Evolutionary conservation across 495 filamentous ascomycete genomes (phyloP).

Genomic region (Neurospora sp.): DNA sequence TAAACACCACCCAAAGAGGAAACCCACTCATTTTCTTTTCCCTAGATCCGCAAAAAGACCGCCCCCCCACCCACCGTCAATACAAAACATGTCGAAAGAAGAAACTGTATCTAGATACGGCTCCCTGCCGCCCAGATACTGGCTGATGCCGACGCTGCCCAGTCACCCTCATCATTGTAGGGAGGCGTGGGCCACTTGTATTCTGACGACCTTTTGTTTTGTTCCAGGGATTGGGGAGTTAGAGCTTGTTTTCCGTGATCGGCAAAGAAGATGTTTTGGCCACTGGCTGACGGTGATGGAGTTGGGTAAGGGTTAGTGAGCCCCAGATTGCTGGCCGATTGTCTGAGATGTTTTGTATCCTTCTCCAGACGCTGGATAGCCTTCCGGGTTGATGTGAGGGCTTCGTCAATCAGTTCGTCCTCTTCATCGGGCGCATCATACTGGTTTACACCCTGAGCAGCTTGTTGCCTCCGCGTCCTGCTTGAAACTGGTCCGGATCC

Average conservation of each 20-base stretch:
- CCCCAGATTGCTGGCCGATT: conserved; percentile 46
- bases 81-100: not conserved
- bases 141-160: conserved; percentile 68
- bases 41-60: conserved; percentile 5
- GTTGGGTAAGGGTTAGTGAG: conserved; percentile 83
- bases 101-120: conserved; percentile 30
- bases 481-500: conserved; percentile 61
- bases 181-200: conserved; percentile 95
- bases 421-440: conserved; percentile 97
- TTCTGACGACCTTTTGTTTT: conserved; percentile 42
- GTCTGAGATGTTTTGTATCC: conserved; percentile 40
- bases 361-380: conserved; percentile 43
- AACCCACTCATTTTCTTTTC: not conserved
- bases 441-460: conserved; percentile 64
- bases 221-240: conserved; percentile 45
- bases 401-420: conserved; percentile 90
- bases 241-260: conserved; percentile 48
- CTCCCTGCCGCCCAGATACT: conserved; percentile 63
- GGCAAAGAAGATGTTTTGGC: conserved; percentile 60
- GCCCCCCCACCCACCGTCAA: not conserved
- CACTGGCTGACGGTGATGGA: conserved; percentile 79
- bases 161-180: conserved; percentile 68
- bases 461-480: conserved; percentile 71
- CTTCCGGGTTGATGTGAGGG: conserved; percentile 36
- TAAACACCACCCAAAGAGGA: conserved; percentile 1